A percentile compares a stretch with the other conserved stretches of the same genome.
These are phyloP conservation scores for Fusarium tjaetaba DNA, from an alignment of 2,329 filamentous ascomycete species.

Conservation along the genomic window DNA sequence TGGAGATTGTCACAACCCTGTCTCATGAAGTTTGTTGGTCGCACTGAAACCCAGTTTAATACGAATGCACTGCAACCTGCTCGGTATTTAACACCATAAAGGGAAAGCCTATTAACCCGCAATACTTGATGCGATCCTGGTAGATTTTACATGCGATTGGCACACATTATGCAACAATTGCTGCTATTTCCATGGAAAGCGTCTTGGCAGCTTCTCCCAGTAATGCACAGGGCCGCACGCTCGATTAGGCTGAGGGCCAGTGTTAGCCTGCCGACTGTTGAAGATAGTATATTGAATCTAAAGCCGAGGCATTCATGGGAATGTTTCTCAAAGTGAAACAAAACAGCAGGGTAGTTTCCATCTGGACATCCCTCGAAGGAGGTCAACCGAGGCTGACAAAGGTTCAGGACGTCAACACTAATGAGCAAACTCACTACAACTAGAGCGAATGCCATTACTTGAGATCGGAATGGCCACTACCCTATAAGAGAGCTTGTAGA, in stretches of 20 bases:
- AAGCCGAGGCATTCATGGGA: rapidly evolving
- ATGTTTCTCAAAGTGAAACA: too few species aligned
- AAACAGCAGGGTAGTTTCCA: background rate
- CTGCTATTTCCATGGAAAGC: background rate
- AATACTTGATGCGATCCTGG: background rate
- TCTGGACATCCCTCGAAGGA: background rate
- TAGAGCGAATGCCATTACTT: background rate
- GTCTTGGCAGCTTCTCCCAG: background rate
- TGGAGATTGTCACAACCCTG: background rate
- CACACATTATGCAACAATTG: background rate
- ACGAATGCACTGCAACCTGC: background rate
- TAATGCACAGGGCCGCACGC: background rate
- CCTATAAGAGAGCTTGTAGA: rapidly evolving
- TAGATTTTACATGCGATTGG: background rate
- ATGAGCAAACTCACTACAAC: too few species aligned
- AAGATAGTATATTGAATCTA: too few species aligned
- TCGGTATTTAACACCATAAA: background rate
- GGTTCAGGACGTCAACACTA: background rate
- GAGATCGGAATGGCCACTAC: background rate
- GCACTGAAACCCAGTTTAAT: background rate
- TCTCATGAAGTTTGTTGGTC: background rate
- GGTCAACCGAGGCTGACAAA: background rate
- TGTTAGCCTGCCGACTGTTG: rapidly evolving
- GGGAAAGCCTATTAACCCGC: background rate
- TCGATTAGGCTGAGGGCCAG: background rate